Base-by-base conservation (phyloP, 2,329 filamentous ascomycete species). In the Trichoderma atrobrunneum region DNA sequence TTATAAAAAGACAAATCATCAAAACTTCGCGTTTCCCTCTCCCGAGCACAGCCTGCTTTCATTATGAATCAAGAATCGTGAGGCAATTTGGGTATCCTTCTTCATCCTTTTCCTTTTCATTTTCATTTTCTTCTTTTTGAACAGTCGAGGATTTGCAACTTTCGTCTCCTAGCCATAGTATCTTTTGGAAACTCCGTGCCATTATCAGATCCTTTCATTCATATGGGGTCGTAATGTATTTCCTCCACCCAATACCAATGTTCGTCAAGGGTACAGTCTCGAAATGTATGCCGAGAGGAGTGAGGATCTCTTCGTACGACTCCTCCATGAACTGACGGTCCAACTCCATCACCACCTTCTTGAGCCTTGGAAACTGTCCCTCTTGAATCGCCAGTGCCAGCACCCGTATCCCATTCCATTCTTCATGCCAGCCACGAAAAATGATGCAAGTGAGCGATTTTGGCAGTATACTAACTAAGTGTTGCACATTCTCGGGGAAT, bases 381-480 rank as follows among this genome's bases (percentile, higher is more conserved):
- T 8, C 5, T 12, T 1, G 26, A 8, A 64, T n/a, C 2, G 61
- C 61, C 6, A 1, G 6, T 7, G 36, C 26, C 18, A 64, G 1
- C 18, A 14, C 8, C 3, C 10, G 3, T 24, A 24, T 43, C 12
- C 39, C 26, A 10, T 32, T 4, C 61, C 61, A 64, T 4, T 5
- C 0, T 1, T 6, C 0, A 0, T 2, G 24, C 7, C 10, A 0
- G 26, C n/a, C 5, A 0, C 5, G 0, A 7, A 64, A 51, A 26
- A 2, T 8, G 5, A 62, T 21, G 18, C 18, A 60, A 24, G 24
- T 24, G 5, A 62, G 32, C 43, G 63, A 65, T 32, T 4, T 6
- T 7, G n/a, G 39, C 8, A 65, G 5, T 12, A 61, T 32, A 0
- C 4, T 30, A 7, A 61, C 30, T 32, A 61, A 1, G 0, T 61